Conservation (phyloP, 2,329 filamentous ascomycete genomes). For the Cordyceps farinosa region DNA sequence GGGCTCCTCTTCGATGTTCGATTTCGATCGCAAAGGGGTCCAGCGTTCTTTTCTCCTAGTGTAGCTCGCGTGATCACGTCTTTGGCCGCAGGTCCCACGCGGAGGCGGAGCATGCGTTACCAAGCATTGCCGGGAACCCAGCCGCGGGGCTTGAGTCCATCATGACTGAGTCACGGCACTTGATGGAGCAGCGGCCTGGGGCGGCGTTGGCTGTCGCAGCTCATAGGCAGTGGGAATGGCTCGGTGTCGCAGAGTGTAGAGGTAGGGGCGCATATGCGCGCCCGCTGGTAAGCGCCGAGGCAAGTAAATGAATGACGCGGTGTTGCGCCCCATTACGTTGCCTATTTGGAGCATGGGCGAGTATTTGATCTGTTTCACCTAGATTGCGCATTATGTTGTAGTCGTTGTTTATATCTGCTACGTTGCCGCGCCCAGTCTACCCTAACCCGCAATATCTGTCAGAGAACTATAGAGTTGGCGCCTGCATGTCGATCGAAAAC, state of each 20-base stretch:
- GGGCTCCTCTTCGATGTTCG: slow-evolving; percentile 5
- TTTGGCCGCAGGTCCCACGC: slow-evolving; percentile 2
- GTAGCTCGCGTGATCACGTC: background rate
- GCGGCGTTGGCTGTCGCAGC: background rate
- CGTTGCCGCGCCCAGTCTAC: no score
- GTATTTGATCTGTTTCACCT: background rate
- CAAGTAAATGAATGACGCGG: background rate
- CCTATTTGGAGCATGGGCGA: background rate
- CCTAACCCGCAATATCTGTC: background rate
- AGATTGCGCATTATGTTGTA: background rate
- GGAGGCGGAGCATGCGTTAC: slow-evolving; percentile 4
- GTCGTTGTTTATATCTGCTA: background rate
- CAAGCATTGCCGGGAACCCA: background rate
- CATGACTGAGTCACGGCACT: slow-evolving; percentile 2
- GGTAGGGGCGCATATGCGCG: background rate
- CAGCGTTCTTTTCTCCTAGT: background rate
- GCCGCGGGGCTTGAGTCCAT: background rate
- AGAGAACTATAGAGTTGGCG: background rate
- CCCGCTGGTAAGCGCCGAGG: background rate
- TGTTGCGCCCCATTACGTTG: background rate
- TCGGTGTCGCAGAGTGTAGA: background rate
- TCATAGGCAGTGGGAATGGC: background rate
- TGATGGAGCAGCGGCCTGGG: background rate
- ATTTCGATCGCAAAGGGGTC: slow-evolving; percentile 5
- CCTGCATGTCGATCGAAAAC: background rate